Base-by-base conservation (phyloP, 805 yeast genomes). In the Wickerhamomyces strasburgensis region DNA sequence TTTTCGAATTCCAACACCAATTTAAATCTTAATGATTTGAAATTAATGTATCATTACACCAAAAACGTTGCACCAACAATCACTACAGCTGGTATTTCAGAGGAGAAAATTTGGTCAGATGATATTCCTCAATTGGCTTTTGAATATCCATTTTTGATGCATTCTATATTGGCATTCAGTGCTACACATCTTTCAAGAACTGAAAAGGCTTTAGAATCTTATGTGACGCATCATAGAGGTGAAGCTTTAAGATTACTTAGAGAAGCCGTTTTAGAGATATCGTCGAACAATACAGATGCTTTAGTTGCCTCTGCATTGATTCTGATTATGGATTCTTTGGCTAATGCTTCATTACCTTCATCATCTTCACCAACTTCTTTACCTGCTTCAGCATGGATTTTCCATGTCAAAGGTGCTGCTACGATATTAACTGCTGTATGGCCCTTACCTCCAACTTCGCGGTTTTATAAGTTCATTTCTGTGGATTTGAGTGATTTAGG, bases 331-430 rank as follows among this genome's bases (percentile, higher is more conserved):
- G 98, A 90, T 57, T 85, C 97, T 0, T 65, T 87, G 46, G 97
- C 97, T 3, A 89, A 89, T 60, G 97, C 96, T 0, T 75, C 95
- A 76, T 31, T 57, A 19, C 62, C 63, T 6, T 37, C 55, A 0
- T 38, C 57, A 3, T 39, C 56, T 3, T 55, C 61, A 4, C 54
- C 59, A 13, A 60, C 68, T 6, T 80, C 88, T 3, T 60, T 88
- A 39, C 95, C 96, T 1, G 89, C 97, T 3, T 80, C 93, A 4
- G 95, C 97, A 0, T 90, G 98, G 98, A 80, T 90, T 39, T 93
- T 86, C 67, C 97, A 90, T 54, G 96, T 90, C 10, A 84, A 93
- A 50, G 98, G 97, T 23, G 96, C 97, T 0, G 96, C 96, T 5
- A 89, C 97, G 0, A 90, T 90, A 37, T 67, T 90, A 34, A 84